Evolutionary conservation across 768 basidiomycete genomes (phyloP).

Genomic region (Cystobasidium tubakii): DNA sequence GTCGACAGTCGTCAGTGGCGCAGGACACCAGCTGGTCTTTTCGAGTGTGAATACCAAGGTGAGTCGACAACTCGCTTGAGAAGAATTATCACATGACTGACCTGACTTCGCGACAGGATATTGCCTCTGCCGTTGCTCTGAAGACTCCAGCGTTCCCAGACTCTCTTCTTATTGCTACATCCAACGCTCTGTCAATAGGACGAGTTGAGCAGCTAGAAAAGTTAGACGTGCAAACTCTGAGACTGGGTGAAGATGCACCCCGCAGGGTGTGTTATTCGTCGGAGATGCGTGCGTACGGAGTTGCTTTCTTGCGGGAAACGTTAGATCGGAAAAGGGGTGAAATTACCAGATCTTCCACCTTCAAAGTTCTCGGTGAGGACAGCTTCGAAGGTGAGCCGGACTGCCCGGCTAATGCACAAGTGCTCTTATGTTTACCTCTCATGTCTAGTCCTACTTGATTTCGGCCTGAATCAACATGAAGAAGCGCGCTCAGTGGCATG

Average conservation of each 20-base stretch:
- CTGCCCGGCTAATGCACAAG: neutral
- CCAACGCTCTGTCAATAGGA: constrained; percentile 61
- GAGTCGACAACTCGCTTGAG: constrained; percentile 10
- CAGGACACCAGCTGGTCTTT: constrained; percentile 59
- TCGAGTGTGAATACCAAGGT: constrained; percentile 71
- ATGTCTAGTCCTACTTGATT: neutral
- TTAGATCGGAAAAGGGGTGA: constrained; percentile 58
- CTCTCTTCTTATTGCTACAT: constrained; percentile 60
- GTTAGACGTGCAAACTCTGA: constrained; percentile 69
- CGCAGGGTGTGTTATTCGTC: constrained; percentile 62
- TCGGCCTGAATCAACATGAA: neutral
- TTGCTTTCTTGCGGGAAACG: constrained; percentile 58
- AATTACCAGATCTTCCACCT: constrained; percentile 55
- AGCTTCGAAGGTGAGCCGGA: constrained; percentile 61
- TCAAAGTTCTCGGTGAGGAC: constrained; percentile 63
- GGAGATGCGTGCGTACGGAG: constrained; percentile 58
- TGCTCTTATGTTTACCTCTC: neutral
- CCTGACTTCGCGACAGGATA: constrained; percentile 52
- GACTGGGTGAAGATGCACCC: constrained; percentile 68
- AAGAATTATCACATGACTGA: neutral
- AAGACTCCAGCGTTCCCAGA: constrained; percentile 55
- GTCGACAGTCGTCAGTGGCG: constrained; percentile 64
- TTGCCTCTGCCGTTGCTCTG: constrained; percentile 56
- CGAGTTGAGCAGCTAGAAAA: constrained; percentile 64
- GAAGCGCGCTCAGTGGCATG: constrained; percentile 15